Percentiles rank a stretch among this genome's conserved stretches.
These are phyloP conservation scores for Backusella australiensis DNA, from an alignment of 192 early-diverging fungal species.

Conservation along the genomic window DNA sequence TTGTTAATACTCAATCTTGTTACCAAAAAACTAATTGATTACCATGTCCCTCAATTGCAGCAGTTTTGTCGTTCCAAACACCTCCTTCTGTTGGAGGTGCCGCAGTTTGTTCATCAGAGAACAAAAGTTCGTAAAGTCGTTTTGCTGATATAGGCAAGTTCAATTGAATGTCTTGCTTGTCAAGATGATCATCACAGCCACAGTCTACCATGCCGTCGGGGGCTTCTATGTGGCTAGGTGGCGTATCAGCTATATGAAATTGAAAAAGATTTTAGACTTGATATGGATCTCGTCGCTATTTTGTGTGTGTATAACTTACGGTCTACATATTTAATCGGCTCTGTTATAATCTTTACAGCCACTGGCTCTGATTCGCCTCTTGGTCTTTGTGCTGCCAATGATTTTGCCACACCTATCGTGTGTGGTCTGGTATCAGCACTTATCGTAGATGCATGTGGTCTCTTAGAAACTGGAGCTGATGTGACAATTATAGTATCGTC, in stretches of 20 bases:
- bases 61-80: constrained; percentile 26
- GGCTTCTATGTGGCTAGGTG: constrained; percentile 41
- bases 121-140: constrained; percentile 57
- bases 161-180: constrained; percentile 51
- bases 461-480: background rate
- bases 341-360: background rate
- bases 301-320: background rate
- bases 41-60: constrained; percentile 25
- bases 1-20: too few species aligned
- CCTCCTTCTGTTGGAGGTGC: constrained; percentile 11
- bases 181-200: constrained; percentile 67
- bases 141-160: constrained; percentile 61
- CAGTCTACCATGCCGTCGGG: constrained; percentile 53
- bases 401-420: background rate
- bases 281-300: background rate
- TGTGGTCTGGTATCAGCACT: background rate
- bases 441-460: constrained; percentile 8
- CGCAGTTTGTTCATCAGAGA: constrained; percentile 35
- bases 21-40: background rate
- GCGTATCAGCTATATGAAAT: constrained; percentile 25
- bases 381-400: background rate
- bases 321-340: background rate
- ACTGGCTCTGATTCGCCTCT: constrained; percentile 11
- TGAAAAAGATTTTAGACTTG: background rate
- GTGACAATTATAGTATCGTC: background rate